Percentiles rank a stretch among this genome's conserved stretches.
These are phyloP conservation scores for Avena atlantica DNA, from an alignment of 176 grass and related monocot genomes.

Conservation along the genomic window DNA sequence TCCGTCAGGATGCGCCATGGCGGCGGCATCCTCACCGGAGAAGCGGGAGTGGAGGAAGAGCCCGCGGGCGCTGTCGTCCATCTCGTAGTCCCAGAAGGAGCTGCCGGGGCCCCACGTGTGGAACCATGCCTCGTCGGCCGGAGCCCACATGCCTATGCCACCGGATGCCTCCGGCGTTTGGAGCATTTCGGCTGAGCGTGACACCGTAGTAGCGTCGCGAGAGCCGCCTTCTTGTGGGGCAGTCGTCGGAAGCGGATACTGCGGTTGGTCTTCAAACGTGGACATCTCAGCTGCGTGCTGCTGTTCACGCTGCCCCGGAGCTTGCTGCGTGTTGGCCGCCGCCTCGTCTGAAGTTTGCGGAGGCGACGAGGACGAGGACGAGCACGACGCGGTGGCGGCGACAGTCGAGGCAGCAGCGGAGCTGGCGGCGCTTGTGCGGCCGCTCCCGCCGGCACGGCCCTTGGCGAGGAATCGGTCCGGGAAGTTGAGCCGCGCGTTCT, in stretches of 20 bases:
- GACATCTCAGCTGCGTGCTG: background rate
- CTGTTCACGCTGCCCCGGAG: slow-evolving; percentile 20
- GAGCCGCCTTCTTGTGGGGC: slow-evolving; percentile 21
- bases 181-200: slow-evolving; percentile 15
- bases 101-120: slow-evolving; percentile 83
- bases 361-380: slow-evolving; percentile 52
- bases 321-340: slow-evolving; percentile 27
- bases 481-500: slow-evolving; percentile 95
- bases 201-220: background rate
- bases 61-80: slow-evolving; percentile 73
- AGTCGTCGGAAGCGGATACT: slow-evolving; percentile 4
- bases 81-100: slow-evolving; percentile 87
- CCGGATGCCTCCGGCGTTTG: slow-evolving; percentile 32
- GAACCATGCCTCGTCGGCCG: slow-evolving; percentile 83
- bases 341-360: slow-evolving; percentile 50
- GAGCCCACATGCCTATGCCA: slow-evolving; percentile 60
- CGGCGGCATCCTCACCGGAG: slow-evolving; percentile 39
- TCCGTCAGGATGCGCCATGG: slow-evolving; percentile 10
- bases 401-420: background rate
- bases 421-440: slow-evolving; percentile 41
- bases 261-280: slow-evolving; percentile 31
- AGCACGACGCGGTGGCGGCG: slow-evolving; percentile 42
- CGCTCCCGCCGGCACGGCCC: slow-evolving; percentile 48
- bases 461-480: slow-evolving; percentile 84
- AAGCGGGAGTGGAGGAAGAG: slow-evolving; percentile 74